Evolutionary conservation across 1,284 basidiomycete genomes (phyloP).

Genomic region (Heterobasidion irregulare): DNA sequence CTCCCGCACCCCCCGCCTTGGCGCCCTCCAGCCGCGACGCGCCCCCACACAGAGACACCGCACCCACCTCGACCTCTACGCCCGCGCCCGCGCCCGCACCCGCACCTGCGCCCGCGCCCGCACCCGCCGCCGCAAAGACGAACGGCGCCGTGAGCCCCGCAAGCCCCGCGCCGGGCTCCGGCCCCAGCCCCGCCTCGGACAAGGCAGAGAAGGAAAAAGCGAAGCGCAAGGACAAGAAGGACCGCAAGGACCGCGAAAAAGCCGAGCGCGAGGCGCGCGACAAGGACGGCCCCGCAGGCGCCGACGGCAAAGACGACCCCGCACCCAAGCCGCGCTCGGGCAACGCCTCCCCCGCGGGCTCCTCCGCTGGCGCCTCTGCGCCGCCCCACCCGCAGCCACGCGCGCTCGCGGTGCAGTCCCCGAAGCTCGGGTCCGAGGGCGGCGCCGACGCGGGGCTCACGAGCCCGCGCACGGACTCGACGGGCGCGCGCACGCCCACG

Average conservation of each 20-base stretch:
- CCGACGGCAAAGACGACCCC: slow-evolving; percentile 14
- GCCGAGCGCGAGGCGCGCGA: slow-evolving; percentile 28
- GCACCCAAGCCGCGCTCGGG: slow-evolving; percentile 8
- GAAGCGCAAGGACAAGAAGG: slow-evolving; percentile 41
- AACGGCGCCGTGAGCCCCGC: slow-evolving; percentile 29
- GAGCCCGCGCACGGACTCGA: slow-evolving; percentile 47
- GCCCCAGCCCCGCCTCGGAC: slow-evolving; percentile 17
- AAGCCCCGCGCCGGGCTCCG: no score
- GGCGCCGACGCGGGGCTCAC: slow-evolving; percentile 30
- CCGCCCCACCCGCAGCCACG: slow-evolving; percentile 7
- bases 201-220: slow-evolving; percentile 55
- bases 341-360: background rate
- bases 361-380: slow-evolving; percentile 15
- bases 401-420: slow-evolving; percentile 16
- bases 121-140: slow-evolving; percentile 32
- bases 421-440: slow-evolving; percentile 23
- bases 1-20: slow-evolving; percentile 18
- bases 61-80: slow-evolving; percentile 16
- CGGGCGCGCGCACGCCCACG: slow-evolving; percentile 61
- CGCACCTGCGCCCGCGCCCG: slow-evolving; percentile 18
- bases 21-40: slow-evolving; percentile 3
- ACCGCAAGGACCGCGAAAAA: slow-evolving; percentile 38
- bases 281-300: slow-evolving; percentile 15
- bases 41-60: slow-evolving; percentile 2
- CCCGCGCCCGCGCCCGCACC: slow-evolving; percentile 25